Percentiles rank a stretch among this genome's conserved stretches.
These are phyloP conservation scores for Aspergillus sojae DNA, from an alignment of 2,329 filamentous ascomycete species.

Conservation along the genomic window DNA sequence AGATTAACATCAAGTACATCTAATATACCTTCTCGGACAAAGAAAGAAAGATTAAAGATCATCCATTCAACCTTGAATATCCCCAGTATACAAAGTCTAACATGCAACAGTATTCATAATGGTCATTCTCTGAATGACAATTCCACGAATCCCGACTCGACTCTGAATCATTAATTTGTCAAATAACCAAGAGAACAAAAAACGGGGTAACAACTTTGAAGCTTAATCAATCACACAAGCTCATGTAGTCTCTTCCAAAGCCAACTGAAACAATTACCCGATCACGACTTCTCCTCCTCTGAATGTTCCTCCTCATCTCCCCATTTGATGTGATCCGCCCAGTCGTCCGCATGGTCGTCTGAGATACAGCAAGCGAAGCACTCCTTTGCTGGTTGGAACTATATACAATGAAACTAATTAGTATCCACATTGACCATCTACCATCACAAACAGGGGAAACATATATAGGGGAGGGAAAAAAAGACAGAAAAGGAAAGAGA, in stretches of 20 bases:
- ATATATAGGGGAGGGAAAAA: not conserved
- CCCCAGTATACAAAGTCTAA: not conserved
- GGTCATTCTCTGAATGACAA: not conserved
- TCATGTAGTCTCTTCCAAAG: not conserved
- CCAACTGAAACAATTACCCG: not conserved
- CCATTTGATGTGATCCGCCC: not conserved
- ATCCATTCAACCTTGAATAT: not conserved
- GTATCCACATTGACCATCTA: not conserved
- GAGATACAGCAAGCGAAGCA: not conserved
- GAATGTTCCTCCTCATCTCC: not conserved
- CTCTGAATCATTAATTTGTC: not conserved
- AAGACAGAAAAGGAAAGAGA: not conserved
- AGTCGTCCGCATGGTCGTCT: not conserved
- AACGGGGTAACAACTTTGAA: no score
- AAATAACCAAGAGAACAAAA: no score
- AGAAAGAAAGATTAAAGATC: not conserved
- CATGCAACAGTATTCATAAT: not conserved
- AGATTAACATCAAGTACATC: no score
- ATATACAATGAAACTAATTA: not conserved
- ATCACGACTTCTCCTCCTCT: not conserved
- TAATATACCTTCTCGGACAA: no score
- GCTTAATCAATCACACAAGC: no score
- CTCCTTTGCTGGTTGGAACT: not conserved
- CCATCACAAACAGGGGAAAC: not conserved
- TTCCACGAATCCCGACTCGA: no score